A percentile compares a stretch with the other conserved stretches of the same genome.
These are phyloP conservation scores for Avena eriantha DNA, from an alignment of 176 grass and related monocot species.

Conservation along the genomic window DNA sequence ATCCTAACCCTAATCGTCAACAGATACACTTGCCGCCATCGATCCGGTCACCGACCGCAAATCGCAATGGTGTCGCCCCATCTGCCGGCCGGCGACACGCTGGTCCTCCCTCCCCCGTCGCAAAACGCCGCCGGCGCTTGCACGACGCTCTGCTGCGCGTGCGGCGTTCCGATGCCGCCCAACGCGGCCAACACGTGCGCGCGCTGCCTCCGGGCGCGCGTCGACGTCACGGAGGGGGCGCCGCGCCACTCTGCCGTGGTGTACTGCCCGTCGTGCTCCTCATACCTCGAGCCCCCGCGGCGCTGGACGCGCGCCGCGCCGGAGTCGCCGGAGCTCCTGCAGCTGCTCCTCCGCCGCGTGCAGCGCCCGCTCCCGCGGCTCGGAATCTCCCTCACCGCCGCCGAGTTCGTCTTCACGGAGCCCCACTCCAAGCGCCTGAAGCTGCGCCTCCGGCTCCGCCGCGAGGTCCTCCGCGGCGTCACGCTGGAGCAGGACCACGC, in stretches of 20 bases:
- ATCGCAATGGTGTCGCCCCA: constrained; percentile 34
- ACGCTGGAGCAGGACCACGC: constrained; percentile 58
- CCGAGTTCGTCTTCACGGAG: constrained; percentile 67
- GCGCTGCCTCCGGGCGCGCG: constrained; percentile 51
- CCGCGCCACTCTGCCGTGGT: constrained; percentile 30
- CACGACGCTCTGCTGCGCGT: constrained; percentile 66
- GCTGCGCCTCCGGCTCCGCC: constrained; percentile 60
- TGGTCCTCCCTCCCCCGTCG: constrained; percentile 11
- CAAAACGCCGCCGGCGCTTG: constrained; percentile 26
- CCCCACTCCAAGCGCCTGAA: constrained; percentile 65
- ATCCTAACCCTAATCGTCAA: too few relatives aligned
- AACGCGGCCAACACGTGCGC: constrained; percentile 70
- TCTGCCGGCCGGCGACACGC: constrained; percentile 31
- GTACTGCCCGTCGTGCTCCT: constrained; percentile 13
- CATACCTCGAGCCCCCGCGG: constrained; percentile 60
- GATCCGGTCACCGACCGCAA: neutral
- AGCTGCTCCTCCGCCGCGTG: constrained; percentile 56
- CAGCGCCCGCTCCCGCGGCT: constrained; percentile 39
- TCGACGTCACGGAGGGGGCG: constrained; percentile 58
- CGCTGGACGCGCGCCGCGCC: constrained; percentile 51
- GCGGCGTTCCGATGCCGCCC: constrained; percentile 55
- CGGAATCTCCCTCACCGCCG: constrained; percentile 43
- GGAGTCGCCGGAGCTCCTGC: constrained; percentile 61
- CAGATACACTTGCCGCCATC: neutral
- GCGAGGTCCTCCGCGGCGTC: constrained; percentile 51